Percentiles rank a stretch among this genome's conserved stretches.
These are phyloP conservation scores for Rhizophora mangle DNA, from an alignment of 345 rosid genomes.

Conservation along the genomic window DNA sequence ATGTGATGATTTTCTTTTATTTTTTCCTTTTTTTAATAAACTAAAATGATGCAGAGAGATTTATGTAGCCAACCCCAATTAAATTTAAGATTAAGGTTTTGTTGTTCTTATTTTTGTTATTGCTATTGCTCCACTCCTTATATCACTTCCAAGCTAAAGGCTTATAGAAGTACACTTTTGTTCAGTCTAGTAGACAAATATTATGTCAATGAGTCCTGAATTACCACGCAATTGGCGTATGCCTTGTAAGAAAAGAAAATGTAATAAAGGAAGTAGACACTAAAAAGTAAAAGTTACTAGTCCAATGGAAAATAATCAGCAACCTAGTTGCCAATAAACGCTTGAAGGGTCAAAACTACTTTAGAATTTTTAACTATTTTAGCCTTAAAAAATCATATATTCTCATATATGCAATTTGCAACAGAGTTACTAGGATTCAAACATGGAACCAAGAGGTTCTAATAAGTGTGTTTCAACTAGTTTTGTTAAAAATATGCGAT, in stretches of 20 bases:
- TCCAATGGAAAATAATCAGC: not conserved
- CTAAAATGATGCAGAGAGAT: too few species aligned
- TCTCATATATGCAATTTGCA: too few species aligned
- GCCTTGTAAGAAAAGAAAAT: slow-evolving; percentile 6
- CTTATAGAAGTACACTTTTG: not conserved
- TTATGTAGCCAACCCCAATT: too few species aligned
- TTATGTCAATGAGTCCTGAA: not conserved
- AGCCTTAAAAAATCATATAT: too few species aligned
- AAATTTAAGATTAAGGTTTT: not conserved
- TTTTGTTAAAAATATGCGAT: too few species aligned
- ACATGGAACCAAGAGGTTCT: too few species aligned
- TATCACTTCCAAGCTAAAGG: not conserved
- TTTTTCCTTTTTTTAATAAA: too few species aligned
- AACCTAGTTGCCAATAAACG: too few species aligned
- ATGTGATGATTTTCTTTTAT: not conserved
- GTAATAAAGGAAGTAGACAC: not conserved
- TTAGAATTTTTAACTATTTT: too few species aligned
- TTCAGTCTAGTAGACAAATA: not conserved
- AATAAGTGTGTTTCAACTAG: too few species aligned
- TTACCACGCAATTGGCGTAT: not conserved
- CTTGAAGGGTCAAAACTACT: too few species aligned
- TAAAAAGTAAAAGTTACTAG: not conserved
- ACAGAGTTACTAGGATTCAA: too few species aligned
- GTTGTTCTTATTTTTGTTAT: not conserved
- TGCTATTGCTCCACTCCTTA: not conserved